Evolutionary conservation across 2,329 filamentous ascomycete species (phyloP).

Genomic region (Bimuria novae-zelandiae): DNA sequence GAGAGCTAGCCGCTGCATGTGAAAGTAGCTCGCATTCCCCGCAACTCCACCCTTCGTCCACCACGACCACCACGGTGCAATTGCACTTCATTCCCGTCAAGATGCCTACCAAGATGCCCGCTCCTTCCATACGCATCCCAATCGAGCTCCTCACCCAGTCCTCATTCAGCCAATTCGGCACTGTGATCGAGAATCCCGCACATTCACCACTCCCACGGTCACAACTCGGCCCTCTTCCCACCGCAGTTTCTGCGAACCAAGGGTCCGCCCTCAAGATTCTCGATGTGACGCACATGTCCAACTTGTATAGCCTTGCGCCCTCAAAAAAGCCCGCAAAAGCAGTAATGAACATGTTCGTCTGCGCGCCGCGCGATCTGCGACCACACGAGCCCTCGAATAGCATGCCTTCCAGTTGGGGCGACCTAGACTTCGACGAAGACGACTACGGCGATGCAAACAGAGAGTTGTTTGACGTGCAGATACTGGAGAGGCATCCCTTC

Average conservation of each 20-base stretch:
- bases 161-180: slow-evolving; percentile 79
- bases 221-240: slow-evolving; percentile 50
- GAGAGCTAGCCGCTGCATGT: slow-evolving; percentile 19
- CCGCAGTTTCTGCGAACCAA: slow-evolving; percentile 74
- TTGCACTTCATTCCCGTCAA: slow-evolving; percentile 15
- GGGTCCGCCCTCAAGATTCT: slow-evolving; percentile 86
- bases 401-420: slow-evolving; percentile 42
- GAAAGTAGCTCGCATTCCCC: slow-evolving; percentile 18
- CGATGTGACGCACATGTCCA: slow-evolving; percentile 72
- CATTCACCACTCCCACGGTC: slow-evolving; percentile 57
- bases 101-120: slow-evolving; percentile 47
- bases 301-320: slow-evolving; percentile 71
- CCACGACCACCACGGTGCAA: background rate
- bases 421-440: slow-evolving; percentile 41
- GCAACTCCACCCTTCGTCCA: slow-evolving; percentile 2
- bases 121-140: slow-evolving; percentile 54
- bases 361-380: slow-evolving; percentile 66
- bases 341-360: slow-evolving; percentile 88
- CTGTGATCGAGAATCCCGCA: slow-evolving; percentile 75
- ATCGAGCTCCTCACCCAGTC: slow-evolving; percentile 69
- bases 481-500: slow-evolving; percentile 90
- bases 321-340: slow-evolving; percentile 62
- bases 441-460: slow-evolving; percentile 27
- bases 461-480: slow-evolving; percentile 65
- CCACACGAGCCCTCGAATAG: slow-evolving; percentile 42